A percentile compares a stretch with the other conserved stretches of the same genome.
These are phyloP conservation scores for Leccinum pachyderme DNA, from an alignment of 1,284 basidiomycete species.

Conservation along the genomic window DNA sequence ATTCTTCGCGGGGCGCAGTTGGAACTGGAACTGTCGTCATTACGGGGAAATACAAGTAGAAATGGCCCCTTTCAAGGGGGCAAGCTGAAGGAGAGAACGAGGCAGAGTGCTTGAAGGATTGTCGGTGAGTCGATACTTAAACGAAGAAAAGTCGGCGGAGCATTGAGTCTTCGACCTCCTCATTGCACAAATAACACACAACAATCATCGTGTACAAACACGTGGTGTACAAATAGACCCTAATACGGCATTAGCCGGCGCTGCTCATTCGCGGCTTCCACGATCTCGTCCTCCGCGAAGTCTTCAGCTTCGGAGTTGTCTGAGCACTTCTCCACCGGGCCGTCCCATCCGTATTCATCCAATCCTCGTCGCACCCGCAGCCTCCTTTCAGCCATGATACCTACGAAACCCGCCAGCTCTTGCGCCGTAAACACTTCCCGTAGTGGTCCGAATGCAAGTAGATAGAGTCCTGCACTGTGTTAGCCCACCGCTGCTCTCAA, in stretches of 20 bases:
- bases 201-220: conserved; percentile 17
- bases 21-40: conserved; percentile 54
- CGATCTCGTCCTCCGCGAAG: conserved; percentile 30
- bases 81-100: conserved; percentile 2
- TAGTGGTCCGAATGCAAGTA: conserved; percentile 79
- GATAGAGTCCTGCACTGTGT: conserved; percentile 68
- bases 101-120: not conserved
- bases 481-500: conserved; percentile 5
- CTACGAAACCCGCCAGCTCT: conserved; percentile 70
- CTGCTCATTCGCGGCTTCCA: not conserved
- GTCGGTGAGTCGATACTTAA: not conserved
- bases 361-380: conserved; percentile 68
- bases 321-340: conserved; percentile 36
- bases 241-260: conserved; percentile 25
- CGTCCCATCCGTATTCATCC: conserved; percentile 55
- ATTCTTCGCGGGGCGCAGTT: conserved; percentile 65
- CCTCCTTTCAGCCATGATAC: conserved; percentile 82
- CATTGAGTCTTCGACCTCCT: not conserved
- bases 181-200: conserved; percentile 19
- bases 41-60: conserved; percentile 19
- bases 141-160: conserved; percentile 8
- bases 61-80: conserved; percentile 24
- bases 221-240: conserved; percentile 60
- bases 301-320: conserved; percentile 48
- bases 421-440: conserved; percentile 61